Conservation (phyloP, 306 rosid genomes). For the Sicyos baderoa region DNA sequence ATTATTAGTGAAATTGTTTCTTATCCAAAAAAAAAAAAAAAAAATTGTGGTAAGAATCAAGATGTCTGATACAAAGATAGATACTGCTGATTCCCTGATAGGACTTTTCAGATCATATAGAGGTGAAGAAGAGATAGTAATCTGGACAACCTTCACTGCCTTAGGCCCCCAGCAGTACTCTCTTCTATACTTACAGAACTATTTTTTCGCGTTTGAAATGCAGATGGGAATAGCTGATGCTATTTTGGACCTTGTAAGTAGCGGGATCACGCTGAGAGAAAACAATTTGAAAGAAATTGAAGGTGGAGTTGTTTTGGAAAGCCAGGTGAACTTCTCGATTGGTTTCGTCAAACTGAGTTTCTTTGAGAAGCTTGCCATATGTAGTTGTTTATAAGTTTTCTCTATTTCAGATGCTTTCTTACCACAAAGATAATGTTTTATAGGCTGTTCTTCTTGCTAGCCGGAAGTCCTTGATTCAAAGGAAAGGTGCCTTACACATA, state of each 20-base stretch:
- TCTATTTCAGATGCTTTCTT: slow-evolving; percentile 20
- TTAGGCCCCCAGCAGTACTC: background rate
- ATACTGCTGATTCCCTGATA: background rate
- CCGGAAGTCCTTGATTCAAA: slow-evolving; percentile 56
- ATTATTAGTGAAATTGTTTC: too few relatives aligned
- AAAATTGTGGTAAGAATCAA: background rate
- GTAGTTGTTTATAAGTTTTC: too few relatives aligned
- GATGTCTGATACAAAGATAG: slow-evolving; percentile 5
- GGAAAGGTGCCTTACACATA: slow-evolving; percentile 71
- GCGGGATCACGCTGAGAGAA: slow-evolving; percentile 80
- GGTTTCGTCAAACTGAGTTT: slow-evolving; percentile 8
- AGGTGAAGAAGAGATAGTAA: background rate
- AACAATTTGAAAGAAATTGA: slow-evolving; percentile 86
- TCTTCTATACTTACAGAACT: background rate
- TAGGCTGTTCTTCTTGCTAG: slow-evolving; percentile 93
- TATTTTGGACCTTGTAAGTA: slow-evolving; percentile 93
- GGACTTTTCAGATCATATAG: background rate
- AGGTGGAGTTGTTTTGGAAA: slow-evolving; percentile 73
- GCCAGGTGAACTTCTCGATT: slow-evolving; percentile 50
- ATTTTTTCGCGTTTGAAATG: slow-evolving; percentile 24
- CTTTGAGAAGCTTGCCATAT: background rate
- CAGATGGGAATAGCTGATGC: slow-evolving; percentile 98
- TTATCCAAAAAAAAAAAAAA: too few relatives aligned
- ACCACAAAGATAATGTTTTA: slow-evolving; percentile 29
- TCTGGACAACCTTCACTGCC: background rate